A percentile compares a stretch with the other conserved stretches of the same genome.
Conservation (phyloP, 2,329 filamentous ascomycete genomes). For the Colletotrichum chlorophyti region DNA sequence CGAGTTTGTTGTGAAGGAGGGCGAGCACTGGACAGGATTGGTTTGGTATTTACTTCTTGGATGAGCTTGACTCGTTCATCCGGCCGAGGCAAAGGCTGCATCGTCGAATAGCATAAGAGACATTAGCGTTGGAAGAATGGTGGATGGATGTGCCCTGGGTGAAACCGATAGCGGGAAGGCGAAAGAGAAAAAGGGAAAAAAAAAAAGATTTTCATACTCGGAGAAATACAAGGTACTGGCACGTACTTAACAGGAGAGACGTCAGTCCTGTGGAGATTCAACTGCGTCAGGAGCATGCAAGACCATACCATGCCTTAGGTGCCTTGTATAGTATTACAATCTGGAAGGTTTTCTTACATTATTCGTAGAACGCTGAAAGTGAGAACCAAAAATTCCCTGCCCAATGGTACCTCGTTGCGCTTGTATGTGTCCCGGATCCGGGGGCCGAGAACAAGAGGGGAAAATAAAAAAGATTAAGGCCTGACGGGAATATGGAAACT, state of each 20-base stretch:
- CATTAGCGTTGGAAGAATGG: neutral
- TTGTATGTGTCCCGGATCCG: constrained; percentile 18
- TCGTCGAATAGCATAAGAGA: neutral
- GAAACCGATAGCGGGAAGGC: neutral
- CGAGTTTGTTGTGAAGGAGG: constrained; percentile 18
- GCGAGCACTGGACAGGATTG: constrained; percentile 14
- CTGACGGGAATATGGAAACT: too few species aligned
- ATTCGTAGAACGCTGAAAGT: constrained; percentile 6
- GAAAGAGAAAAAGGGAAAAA: neutral
- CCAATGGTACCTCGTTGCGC: neutral
- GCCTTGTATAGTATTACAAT: neutral
- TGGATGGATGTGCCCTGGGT: neutral
- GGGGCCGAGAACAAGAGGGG: constrained; percentile 21
- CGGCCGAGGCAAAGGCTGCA: constrained; percentile 1
- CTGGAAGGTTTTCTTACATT: neutral
- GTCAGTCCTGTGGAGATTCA: constrained; percentile 3
- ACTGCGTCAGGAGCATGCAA: neutral
- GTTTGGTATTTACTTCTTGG: neutral
- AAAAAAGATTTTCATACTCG: constrained; percentile 7
- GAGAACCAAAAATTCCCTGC: neutral
- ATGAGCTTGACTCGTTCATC: constrained; percentile 22
- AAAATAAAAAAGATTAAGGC: too few species aligned
- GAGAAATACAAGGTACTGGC: too few species aligned
- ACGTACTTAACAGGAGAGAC: neutral
- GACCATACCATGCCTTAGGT: neutral